A percentile compares a stretch with the other conserved stretches of the same genome.
Evolutionary conservation across 2,329 filamentous ascomycete genomes (phyloP).

Genomic region (Hymenoscyphus albidus): DNA sequence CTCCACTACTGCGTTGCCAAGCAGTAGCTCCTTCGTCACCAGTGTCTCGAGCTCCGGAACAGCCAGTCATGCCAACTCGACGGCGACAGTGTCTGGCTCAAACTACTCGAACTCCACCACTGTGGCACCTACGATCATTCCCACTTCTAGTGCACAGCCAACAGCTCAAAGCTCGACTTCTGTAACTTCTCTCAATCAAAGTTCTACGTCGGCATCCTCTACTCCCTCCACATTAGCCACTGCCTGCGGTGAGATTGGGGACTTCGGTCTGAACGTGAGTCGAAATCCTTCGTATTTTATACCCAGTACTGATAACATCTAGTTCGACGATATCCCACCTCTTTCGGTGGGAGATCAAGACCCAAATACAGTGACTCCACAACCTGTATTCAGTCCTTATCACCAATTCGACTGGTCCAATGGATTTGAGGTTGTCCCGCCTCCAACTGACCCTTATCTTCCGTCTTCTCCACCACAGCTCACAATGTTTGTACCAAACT

Average conservation of each 20-base stretch:
- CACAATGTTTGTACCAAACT: constrained; percentile 34
- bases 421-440: constrained; percentile 35
- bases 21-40: not conserved
- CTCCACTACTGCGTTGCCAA: not conserved
- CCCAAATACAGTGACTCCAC: constrained; percentile 20
- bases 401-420: constrained; percentile 37
- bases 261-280: constrained; percentile 31
- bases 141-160: not conserved
- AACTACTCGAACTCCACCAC: not conserved
- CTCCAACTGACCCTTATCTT: constrained; percentile 32
- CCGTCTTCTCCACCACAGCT: constrained; percentile 33
- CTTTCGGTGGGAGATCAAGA: constrained; percentile 22
- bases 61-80: not conserved
- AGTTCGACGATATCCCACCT: constrained; percentile 35
- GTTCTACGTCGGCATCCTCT: constrained; percentile 16
- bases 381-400: constrained; percentile 34
- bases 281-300: not conserved
- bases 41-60: not conserved
- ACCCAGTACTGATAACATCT: constrained; percentile 12
- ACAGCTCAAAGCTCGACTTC: not conserved
- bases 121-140: not conserved
- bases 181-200: constrained; percentile 3
- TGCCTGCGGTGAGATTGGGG: constrained; percentile 28
- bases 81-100: not conserved
- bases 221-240: constrained; percentile 16